Percentiles rank a stretch among this genome's conserved stretches.
Evolutionary conservation across 306 rosid species (phyloP).

Genomic region (Senna tora): DNA sequence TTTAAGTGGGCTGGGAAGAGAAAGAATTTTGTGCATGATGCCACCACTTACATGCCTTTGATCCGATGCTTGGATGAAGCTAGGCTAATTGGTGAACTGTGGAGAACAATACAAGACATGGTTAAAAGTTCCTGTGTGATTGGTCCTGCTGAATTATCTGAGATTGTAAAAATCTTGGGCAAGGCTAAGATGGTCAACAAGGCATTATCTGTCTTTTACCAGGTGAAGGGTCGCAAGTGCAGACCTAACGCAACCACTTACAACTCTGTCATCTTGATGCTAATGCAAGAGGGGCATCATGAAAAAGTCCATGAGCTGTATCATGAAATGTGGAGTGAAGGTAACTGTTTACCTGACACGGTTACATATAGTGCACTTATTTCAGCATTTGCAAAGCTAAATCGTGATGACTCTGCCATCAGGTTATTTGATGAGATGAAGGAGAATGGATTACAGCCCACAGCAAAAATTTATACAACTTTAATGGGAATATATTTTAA

Average conservation of each 20-base stretch:
- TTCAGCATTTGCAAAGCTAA: slow-evolving; percentile 70
- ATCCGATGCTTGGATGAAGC: slow-evolving; percentile 73
- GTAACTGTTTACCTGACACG: slow-evolving; percentile 77
- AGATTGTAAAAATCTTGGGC: slow-evolving; percentile 72
- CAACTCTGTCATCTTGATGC: slow-evolving; percentile 76
- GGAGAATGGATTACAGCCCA: slow-evolving; percentile 83
- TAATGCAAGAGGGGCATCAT: slow-evolving; percentile 86
- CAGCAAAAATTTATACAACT: slow-evolving; percentile 75
- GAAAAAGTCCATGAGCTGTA: slow-evolving; percentile 90
- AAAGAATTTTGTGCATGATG: slow-evolving; percentile 70
- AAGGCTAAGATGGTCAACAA: slow-evolving; percentile 85
- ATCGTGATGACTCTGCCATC: slow-evolving; percentile 69
- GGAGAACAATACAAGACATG: slow-evolving; percentile 87
- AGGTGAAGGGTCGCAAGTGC: slow-evolving; percentile 80
- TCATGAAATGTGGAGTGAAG: slow-evolving; percentile 82
- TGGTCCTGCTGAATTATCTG: slow-evolving; percentile 67
- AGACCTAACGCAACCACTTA: slow-evolving; percentile 64
- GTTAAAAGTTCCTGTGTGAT: slow-evolving; percentile 57
- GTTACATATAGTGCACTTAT: slow-evolving; percentile 78
- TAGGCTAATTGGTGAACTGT: slow-evolving; percentile 65
- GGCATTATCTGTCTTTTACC: slow-evolving; percentile 76
- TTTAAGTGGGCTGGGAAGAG: slow-evolving; percentile 92
- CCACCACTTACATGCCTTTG: slow-evolving; percentile 71
- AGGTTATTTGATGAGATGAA: slow-evolving; percentile 87
- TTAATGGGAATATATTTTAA: slow-evolving; percentile 71